Conservation (phyloP, 2,329 filamentous ascomycete genomes). For the Botrytis elliptica region DNA sequence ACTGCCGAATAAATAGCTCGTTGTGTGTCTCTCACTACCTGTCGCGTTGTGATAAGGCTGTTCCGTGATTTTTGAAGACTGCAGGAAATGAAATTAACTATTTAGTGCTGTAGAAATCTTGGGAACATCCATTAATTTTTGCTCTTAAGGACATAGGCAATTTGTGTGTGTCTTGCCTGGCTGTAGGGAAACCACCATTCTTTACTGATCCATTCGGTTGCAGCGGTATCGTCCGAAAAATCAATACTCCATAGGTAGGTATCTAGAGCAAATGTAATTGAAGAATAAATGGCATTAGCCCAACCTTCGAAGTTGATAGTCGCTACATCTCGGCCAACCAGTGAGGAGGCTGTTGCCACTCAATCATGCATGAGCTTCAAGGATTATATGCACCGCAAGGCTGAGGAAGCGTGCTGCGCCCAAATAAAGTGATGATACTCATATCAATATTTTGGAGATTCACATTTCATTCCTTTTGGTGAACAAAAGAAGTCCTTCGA, state of each 20-base stretch:
- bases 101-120: neutral
- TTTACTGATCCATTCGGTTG: neutral
- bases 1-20: neutral
- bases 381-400: neutral
- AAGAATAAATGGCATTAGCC: neutral
- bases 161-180: too few relatives aligned
- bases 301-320: neutral
- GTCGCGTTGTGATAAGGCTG: too few relatives aligned
- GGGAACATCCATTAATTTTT: too few relatives aligned
- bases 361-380: neutral
- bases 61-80: neutral
- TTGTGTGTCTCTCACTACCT: neutral
- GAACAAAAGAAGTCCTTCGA: too few relatives aligned
- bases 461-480: too few relatives aligned
- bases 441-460: too few relatives aligned
- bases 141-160: too few relatives aligned
- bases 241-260: too few relatives aligned
- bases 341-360: neutral
- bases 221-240: neutral
- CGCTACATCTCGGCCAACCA: neutral
- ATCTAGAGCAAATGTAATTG: too few relatives aligned
- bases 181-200: too few relatives aligned
- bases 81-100: neutral
- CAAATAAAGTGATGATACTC: accelerated
- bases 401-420: neutral